Conservation (phyloP, 2,329 filamentous ascomycete species). For the Diaporthe destruens region DNA sequence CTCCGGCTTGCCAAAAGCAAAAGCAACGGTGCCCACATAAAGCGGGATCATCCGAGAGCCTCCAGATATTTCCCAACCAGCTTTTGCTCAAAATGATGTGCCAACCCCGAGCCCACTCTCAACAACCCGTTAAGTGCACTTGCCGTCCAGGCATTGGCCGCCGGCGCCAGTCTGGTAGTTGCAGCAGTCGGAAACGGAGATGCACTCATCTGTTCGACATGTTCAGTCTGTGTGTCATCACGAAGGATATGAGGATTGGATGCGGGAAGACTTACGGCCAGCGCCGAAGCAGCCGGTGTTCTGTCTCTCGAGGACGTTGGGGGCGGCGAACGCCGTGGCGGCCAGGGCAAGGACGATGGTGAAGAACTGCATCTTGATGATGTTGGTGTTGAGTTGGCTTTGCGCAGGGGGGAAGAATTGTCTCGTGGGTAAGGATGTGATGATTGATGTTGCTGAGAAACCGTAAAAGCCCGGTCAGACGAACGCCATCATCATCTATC, state of each 20-base stretch:
- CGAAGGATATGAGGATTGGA: neutral
- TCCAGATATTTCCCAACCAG: neutral
- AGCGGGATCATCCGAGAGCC: no score
- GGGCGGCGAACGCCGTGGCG: slow-evolving; percentile 1
- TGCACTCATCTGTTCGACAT: neutral
- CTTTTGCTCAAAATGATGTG: neutral
- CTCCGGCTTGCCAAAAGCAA: no score
- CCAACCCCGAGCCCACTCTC: neutral
- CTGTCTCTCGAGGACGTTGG: slow-evolving; percentile 3
- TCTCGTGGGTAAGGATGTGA: neutral
- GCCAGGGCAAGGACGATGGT: neutral
- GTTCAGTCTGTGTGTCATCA: neutral
- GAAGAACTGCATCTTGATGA: neutral
- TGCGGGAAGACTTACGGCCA: neutral
- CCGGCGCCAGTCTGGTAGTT: neutral
- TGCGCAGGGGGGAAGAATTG: neutral
- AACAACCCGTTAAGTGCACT: neutral
- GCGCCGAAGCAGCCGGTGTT: neutral
- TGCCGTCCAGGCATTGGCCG: neutral
- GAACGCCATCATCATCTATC: neutral
- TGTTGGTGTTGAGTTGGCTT: neutral
- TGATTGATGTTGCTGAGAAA: neutral
- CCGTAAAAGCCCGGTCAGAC: neutral
- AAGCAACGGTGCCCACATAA: no score
- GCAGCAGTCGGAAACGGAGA: slow-evolving; percentile 6